Base-by-base conservation (phyloP, 2,329 filamentous ascomycete genomes). In the Aspergillus pseudotamarii region DNA sequence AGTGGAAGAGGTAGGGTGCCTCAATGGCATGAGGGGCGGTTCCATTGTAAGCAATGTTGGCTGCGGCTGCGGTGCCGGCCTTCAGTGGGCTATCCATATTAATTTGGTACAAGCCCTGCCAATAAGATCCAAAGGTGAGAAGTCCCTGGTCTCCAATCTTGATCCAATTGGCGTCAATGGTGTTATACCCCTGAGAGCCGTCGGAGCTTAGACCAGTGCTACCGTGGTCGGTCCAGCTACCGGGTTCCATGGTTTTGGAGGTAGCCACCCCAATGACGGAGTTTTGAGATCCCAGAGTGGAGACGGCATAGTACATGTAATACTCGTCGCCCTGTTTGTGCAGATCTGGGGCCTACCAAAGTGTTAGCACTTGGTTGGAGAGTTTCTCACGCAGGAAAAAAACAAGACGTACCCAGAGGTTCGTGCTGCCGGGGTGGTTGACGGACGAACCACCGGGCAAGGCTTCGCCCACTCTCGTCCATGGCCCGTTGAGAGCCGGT, bases 71-170 rank as follows among this genome's bases (percentile, higher is more conserved):
- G 4, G 69, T 70, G 19, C 71, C 74, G 50, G 69, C 59, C 53
- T 76, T 74, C 5, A 75, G 64, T 11, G 72, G 66, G 53, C 69
- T 60, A 19, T 65, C 64, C 66, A 91, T 81, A 48, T 79, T 71
- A 1, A 87, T 85, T 72, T 87, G 85, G 80, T 85, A 89, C 62
- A 91, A 82, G 70, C 88, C 85, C 11, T 79, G 75, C 88, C 89
- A 92, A 82, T 90, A 92, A n/a, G 86, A 89, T 55, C 89, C 90
- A 64, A 90, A 92, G 64, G 82, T 86, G 67, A 89, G 76, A 62
- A 82, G 81, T 67, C 82, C 82, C 11, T 67, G 71, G 46, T 66
- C 71, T 59, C 75, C 77, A 12, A 78, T 79, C 32, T 76, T 70
- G 65, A 87, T 75, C 43, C 88, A 77, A 68, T 85, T 86, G 11